phyloP scores from a whole-genome alignment of 495 filamentous ascomycete species.

The Tetracladium marchalianum region DNA sequence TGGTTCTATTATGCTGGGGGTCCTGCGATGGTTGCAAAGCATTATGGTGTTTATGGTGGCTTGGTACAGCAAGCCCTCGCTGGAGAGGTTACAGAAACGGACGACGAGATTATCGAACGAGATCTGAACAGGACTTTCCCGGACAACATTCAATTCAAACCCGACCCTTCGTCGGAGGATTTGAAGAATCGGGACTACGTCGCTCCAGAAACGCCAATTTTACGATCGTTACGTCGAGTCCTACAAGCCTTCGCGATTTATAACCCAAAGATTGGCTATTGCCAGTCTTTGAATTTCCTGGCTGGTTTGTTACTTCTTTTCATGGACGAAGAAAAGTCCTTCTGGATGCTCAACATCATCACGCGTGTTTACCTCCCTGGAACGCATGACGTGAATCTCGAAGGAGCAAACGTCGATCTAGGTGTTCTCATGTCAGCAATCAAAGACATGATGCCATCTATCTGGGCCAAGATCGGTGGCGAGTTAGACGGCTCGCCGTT shows the following conservation, averaged over 20 bases:
- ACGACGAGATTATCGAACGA: slow-evolving; percentile 87
- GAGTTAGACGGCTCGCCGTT: slow-evolving; percentile 50
- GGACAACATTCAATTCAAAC: slow-evolving; percentile 87
- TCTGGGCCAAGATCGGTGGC: slow-evolving; percentile 83
- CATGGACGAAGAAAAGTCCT: slow-evolving; percentile 80
- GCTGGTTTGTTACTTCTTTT: slow-evolving; percentile 94
- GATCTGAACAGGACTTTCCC: slow-evolving; percentile 94
- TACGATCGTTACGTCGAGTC: slow-evolving; percentile 72
- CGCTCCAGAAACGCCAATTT: slow-evolving; percentile 61
- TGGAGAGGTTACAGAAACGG: slow-evolving; percentile 51
- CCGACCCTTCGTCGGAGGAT: slow-evolving; percentile 35
- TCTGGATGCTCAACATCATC: slow-evolving; percentile 91
- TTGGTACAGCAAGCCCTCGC: slow-evolving; percentile 55
- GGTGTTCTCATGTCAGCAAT: slow-evolving; percentile 84
- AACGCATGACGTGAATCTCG: slow-evolving; percentile 84
- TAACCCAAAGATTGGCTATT: slow-evolving; percentile 86
- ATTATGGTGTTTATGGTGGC: slow-evolving; percentile 63
- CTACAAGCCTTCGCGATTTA: slow-evolving; percentile 84
- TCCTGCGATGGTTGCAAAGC: slow-evolving; percentile 59
- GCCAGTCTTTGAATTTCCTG: slow-evolving; percentile 93
- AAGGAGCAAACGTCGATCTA: slow-evolving; percentile 90
- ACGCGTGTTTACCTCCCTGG: slow-evolving; percentile 81
- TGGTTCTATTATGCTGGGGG: slow-evolving; percentile 99
- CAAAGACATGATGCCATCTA: slow-evolving; percentile 69
- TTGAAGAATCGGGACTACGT: slow-evolving; percentile 6